Percentiles rank a stretch among this genome's conserved stretches.
These are phyloP conservation scores for Talaromyces sp. DNA, from an alignment of 2,329 filamentous ascomycete genomes.

Conservation along the genomic window DNA sequence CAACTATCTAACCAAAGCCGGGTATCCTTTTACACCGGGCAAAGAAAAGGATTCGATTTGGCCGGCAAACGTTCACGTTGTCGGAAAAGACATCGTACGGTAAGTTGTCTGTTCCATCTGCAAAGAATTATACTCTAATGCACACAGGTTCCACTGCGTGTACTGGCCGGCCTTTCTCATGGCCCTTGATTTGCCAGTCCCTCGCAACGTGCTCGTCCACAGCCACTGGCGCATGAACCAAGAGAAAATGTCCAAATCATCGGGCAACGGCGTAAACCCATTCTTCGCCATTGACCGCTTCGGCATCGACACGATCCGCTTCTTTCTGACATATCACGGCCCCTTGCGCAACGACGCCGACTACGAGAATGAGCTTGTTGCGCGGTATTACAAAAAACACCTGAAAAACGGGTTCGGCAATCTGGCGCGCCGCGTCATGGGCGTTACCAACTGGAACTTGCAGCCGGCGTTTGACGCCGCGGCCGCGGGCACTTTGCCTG, in stretches of 20 bases:
- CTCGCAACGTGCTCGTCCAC: slow-evolving; percentile 77
- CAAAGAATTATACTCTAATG: not conserved
- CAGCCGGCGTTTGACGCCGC: slow-evolving; percentile 49
- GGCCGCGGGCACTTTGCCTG: slow-evolving; percentile 21
- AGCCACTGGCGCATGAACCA: slow-evolving; percentile 92
- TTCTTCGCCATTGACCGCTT: slow-evolving; percentile 87
- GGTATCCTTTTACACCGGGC: slow-evolving; percentile 69
- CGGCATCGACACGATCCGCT: slow-evolving; percentile 80
- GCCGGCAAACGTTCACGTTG: slow-evolving; percentile 87
- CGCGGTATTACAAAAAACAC: slow-evolving; percentile 70
- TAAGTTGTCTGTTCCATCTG: slow-evolving; percentile 16
- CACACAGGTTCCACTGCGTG: slow-evolving; percentile 72
- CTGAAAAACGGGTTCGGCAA: slow-evolving; percentile 78
- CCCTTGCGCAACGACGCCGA: slow-evolving; percentile 71
- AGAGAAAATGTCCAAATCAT: slow-evolving; percentile 94
- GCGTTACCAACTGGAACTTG: slow-evolving; percentile 64
- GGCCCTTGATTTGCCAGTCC: slow-evolving; percentile 72
- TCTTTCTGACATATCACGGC: slow-evolving; percentile 77
- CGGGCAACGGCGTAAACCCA: slow-evolving; percentile 91
- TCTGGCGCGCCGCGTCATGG: slow-evolving; percentile 63
- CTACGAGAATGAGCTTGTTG: slow-evolving; percentile 75
- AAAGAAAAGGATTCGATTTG: slow-evolving; percentile 61
- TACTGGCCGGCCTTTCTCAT: slow-evolving; percentile 98
- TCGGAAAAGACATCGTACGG: slow-evolving; percentile 93
- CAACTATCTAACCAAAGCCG: slow-evolving; percentile 85